These are phyloP conservation scores for Aspergillus pseudoviridinutans DNA, from an alignment of 2,329 filamentous ascomycete genomes.

Conservation along the genomic window DNA sequence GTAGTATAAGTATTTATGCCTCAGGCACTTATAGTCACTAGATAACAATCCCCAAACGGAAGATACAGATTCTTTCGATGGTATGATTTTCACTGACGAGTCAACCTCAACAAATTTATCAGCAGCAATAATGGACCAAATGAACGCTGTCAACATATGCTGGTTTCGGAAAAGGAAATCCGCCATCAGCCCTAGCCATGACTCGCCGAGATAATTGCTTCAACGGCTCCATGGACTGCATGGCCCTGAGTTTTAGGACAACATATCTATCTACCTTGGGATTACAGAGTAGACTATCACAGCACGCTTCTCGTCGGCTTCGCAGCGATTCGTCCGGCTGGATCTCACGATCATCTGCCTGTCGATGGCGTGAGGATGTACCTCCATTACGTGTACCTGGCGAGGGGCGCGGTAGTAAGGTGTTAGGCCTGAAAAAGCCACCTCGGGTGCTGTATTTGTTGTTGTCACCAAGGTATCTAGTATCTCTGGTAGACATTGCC, in stretches of 20 bases:
- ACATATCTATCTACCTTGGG: too few species aligned
- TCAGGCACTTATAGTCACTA: neutral
- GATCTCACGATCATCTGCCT: slow-evolving; percentile 4
- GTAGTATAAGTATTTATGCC: neutral
- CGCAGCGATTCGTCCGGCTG: slow-evolving; percentile 6
- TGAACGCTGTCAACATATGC: neutral
- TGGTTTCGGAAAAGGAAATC: slow-evolving; percentile 5
- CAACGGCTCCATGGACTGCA: neutral
- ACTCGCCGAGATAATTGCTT: slow-evolving; percentile 1
- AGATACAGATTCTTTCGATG: neutral
- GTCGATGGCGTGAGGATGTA: slow-evolving; percentile 13
- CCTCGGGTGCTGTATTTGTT: too few species aligned
- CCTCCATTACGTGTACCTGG: too few species aligned
- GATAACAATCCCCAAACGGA: neutral
- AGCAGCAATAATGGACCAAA: neutral
- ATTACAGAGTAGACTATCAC: neutral
- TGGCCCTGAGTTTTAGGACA: neutral
- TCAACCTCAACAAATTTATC: neutral
- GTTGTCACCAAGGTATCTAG: too few species aligned
- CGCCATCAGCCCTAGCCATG: slow-evolving; percentile 7
- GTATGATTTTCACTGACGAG: neutral
- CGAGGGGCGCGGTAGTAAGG: too few species aligned
- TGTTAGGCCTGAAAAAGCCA: too few species aligned
- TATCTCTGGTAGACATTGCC: too few species aligned
- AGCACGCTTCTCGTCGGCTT: neutral